Conservation (phyloP, 2,329 filamentous ascomycete genomes). For the Monilinia fructigena region DNA sequence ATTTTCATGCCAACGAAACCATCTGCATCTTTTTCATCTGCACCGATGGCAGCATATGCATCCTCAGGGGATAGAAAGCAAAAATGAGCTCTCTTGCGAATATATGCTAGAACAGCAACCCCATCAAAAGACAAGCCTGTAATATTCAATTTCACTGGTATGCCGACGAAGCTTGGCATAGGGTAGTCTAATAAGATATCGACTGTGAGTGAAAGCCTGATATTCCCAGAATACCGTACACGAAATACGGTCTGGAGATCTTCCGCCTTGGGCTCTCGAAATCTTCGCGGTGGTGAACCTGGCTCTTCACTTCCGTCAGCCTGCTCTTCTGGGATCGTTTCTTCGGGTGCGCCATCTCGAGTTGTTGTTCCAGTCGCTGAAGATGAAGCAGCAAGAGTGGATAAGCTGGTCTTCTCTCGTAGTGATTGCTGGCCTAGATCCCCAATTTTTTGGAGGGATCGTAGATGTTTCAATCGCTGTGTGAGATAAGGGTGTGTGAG, state of each 20-base stretch:
- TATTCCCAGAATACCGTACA: constrained; percentile 83
- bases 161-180: constrained; percentile 96
- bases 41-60: constrained; percentile 66
- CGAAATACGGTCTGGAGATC: constrained; percentile 92
- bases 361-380: constrained; percentile 58
- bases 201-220: constrained; percentile 84
- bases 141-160: constrained; percentile 91
- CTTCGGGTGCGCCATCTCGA: constrained; percentile 47
- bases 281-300: constrained; percentile 49
- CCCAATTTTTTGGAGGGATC: constrained; percentile 41
- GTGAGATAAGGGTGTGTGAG: constrained; percentile 21
- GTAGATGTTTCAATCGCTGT: constrained; percentile 38
- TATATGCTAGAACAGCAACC: constrained; percentile 87
- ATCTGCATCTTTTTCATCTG: constrained; percentile 35
- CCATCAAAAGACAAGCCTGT: constrained; percentile 95
- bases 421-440: constrained; percentile 44
- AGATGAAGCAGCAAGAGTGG: constrained; percentile 57
- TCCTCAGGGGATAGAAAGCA: constrained; percentile 94
- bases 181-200: constrained; percentile 97
- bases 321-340: constrained; percentile 37
- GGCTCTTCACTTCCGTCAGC: constrained; percentile 37
- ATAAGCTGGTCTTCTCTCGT: constrained; percentile 61
- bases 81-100: constrained; percentile 84
- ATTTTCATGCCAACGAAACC: constrained; percentile 46
- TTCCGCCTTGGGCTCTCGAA: constrained; percentile 73